These are phyloP conservation scores for Laburnicola sp. DNA, from an alignment of 2,329 filamentous ascomycete species.

Conservation along the genomic window DNA sequence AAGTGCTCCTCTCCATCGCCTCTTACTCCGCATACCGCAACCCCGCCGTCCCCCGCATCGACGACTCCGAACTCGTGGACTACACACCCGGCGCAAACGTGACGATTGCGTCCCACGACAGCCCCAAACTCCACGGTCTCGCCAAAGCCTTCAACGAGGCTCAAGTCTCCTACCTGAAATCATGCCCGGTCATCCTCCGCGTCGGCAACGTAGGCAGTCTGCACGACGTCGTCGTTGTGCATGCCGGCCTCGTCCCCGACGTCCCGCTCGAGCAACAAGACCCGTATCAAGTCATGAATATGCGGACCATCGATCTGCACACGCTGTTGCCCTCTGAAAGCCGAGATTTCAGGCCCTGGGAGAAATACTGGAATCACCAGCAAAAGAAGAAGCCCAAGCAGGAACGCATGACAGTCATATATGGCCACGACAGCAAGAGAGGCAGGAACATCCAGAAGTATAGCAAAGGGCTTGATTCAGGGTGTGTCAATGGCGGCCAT, in stretches of 20 bases:
- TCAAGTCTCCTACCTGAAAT: conserved; percentile 70
- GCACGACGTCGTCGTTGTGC: conserved; percentile 73
- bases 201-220: conserved; percentile 65
- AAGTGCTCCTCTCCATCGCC: conserved; percentile 69
- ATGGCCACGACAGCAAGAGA: conserved; percentile 67
- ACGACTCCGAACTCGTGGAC: conserved; percentile 19
- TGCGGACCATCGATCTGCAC: conserved; percentile 74
- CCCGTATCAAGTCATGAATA: conserved; percentile 85
- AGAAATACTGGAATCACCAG: conserved; percentile 59
- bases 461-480: conserved; percentile 83
- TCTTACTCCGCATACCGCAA: conserved; percentile 34
- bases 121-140: conserved; percentile 53
- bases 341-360: conserved; percentile 65
- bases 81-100: background rate
- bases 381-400: conserved; percentile 39
- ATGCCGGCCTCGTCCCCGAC: conserved; percentile 81
- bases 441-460: conserved; percentile 70
- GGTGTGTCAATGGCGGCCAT: conserved; percentile 74
- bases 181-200: conserved; percentile 76
- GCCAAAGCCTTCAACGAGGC: conserved; percentile 60
- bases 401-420: conserved; percentile 66
- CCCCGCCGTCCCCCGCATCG: conserved; percentile 23
- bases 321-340: conserved; percentile 61
- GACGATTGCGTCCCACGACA: conserved; percentile 35
- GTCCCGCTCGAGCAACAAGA: conserved; percentile 71